Evolutionary conservation across 1,284 basidiomycete genomes (phyloP).

Genomic region (Heterobasidion occidentale): DNA sequence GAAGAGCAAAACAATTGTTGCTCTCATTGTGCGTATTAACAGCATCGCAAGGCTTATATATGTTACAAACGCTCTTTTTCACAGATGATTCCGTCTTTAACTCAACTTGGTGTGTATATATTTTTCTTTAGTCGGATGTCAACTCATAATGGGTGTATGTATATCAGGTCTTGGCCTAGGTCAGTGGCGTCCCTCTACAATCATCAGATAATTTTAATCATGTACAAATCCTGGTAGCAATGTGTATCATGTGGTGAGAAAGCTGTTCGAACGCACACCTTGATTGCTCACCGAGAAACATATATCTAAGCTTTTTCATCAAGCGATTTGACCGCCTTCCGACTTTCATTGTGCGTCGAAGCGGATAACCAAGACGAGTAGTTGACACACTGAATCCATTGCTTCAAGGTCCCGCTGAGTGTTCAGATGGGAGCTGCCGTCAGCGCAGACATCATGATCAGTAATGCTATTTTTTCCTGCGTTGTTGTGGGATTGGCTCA

Average conservation of each 20-base stretch:
- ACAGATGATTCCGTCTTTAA: conserved; percentile 4
- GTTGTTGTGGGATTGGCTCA: background rate
- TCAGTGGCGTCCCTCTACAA: background rate
- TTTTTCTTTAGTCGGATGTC: background rate
- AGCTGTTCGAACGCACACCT: background rate
- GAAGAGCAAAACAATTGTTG: conserved; percentile 2
- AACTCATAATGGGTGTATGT: background rate
- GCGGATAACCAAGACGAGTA: background rate
- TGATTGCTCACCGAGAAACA: background rate
- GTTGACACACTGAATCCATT: background rate
- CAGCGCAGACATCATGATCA: background rate
- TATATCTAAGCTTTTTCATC: background rate
- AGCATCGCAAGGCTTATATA: background rate
- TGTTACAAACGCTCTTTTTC: background rate
- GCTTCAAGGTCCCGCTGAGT: background rate
- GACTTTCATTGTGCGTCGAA: background rate
- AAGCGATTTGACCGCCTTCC: conserved; percentile 4
- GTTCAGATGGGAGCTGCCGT: background rate
- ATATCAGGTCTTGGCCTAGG: conserved; percentile 4
- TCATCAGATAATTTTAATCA: background rate
- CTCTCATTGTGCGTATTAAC: conserved; percentile 1
- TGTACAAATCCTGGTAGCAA: background rate
- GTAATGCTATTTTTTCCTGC: background rate
- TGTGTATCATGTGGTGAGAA: conserved; percentile 3
- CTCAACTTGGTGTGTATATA: conserved; percentile 6